These are phyloP conservation scores for Lippia alba DNA, from an alignment of 305 asterid species.

Conservation along the genomic window DNA sequence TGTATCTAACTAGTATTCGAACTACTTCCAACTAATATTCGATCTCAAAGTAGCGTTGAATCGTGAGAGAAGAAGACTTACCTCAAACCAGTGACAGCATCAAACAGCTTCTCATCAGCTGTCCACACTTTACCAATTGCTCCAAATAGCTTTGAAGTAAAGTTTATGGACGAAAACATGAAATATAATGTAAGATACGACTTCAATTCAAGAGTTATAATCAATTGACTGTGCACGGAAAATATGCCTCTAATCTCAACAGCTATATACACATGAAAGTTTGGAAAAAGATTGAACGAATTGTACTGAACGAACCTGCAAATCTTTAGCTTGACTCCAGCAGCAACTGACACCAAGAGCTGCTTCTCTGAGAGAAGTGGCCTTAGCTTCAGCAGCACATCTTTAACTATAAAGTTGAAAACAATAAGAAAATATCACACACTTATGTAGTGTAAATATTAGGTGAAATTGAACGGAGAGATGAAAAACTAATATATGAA, in stretches of 20 bases:
- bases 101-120: constrained; percentile 85
- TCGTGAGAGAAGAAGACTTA: constrained; percentile 29
- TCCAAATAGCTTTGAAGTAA: constrained; percentile 57
- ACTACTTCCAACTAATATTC: too few relatives aligned
- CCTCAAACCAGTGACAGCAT: constrained; percentile 94
- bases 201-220: not conserved
- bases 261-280: not conserved
- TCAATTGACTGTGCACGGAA: not conserved
- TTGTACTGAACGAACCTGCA: constrained; percentile 67
- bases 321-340: constrained; percentile 85
- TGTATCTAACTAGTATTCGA: constrained; percentile 37
- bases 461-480: not conserved
- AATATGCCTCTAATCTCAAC: not conserved
- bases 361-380: constrained; percentile 76
- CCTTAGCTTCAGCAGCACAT: constrained; percentile 62
- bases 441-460: constrained; percentile 17
- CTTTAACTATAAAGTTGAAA: constrained; percentile 61
- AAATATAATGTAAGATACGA: constrained; percentile 1
- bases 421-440: constrained; percentile 12
- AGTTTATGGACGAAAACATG: not conserved
- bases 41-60: not conserved
- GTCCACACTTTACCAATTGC: constrained; percentile 95
- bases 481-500: constrained; percentile 11
- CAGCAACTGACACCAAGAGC: constrained; percentile 90
- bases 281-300: not conserved